phyloP scores from a whole-genome alignment of 2,329 filamentous ascomycete species.

The Exophiala xenobiotica region DNA sequence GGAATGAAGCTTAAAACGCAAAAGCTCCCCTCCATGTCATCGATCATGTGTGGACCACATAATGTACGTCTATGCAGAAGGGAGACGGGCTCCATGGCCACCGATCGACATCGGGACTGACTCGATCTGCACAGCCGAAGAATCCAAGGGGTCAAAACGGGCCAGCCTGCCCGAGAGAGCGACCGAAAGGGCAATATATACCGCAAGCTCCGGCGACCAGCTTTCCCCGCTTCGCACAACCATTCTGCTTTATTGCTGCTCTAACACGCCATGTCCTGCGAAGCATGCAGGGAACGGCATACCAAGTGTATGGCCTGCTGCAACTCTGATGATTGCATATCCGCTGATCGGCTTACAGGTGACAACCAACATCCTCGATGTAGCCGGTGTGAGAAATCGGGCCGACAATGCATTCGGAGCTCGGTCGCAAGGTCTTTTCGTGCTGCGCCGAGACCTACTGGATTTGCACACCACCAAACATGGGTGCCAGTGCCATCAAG shows the following conservation, averaged over 20 bases:
- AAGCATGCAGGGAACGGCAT: conserved; percentile 6
- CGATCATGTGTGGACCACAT: neutral
- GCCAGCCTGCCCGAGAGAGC: too few species aligned
- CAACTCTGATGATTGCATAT: too few species aligned
- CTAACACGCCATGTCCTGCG: conserved; percentile 5
- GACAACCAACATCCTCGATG: conserved; percentile 5
- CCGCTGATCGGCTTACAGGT: conserved; percentile 2
- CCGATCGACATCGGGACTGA: neutral
- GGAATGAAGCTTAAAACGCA: too few species aligned
- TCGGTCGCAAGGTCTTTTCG: neutral
- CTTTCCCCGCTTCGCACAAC: neutral
- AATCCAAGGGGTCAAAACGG: too few species aligned
- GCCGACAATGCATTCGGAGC: conserved; percentile 1
- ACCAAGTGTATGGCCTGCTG: neutral
- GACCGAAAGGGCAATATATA: conserved; percentile 6
- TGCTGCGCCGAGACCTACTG: neutral
- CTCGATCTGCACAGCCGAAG: too few species aligned
- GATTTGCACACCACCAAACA: neutral
- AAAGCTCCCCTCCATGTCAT: neutral
- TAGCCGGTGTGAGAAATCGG: conserved; percentile 7
- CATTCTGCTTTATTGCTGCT: neutral
- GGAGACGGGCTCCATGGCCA: neutral
- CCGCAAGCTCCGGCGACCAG: neutral
- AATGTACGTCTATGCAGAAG: neutral
- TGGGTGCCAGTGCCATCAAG: conserved; percentile 9